Evolutionary conservation across 441 rosid genomes (phyloP), one percentile per base, ranked within the genome.

Genomic region (Euphorbia celastroides): DNA sequence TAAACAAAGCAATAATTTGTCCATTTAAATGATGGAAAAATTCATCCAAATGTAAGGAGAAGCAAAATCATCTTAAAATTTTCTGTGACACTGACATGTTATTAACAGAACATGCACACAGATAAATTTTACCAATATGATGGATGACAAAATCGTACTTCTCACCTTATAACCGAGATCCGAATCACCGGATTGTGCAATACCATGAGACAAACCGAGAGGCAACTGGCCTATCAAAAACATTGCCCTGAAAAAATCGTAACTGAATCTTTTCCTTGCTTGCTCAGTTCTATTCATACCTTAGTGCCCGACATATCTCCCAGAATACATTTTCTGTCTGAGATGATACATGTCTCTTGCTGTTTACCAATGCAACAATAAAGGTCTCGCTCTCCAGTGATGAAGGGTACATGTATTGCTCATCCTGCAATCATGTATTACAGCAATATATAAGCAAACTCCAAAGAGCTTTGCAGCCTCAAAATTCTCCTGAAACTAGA

Each of bases 251-350:
- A 3, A 34, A 9, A 9, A 9, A 34, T 34, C 38, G 9, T 34
- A 34, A 34, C 38, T 34, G 38, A 34, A 34, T 34, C 38, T 34
- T 34, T 4, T 34, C 4, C 5, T 44, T 9, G 8, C 22, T 31
- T 28, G 28, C 5, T 5, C 19, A 28, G 8, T 6, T 8, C 70
- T 70, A 80, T 16, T 76, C 83, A 31, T 67, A 72, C 77, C 84
- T 88, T 71, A 81, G 79, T 10, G 96, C 92, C n/a, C 88, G 77
- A 11, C 94, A 84, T 67, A 90, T 88, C 83, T 93, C 97, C 96
- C 96, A 88, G 46, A 79, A 62, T 69, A 76, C 75, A 12, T 61
- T 74, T 38, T 78, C 74, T 19, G 57, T 64, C 50, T 78, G 81
- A 28, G 14, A 41, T 38, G 64, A 36, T 31, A 51, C 75, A 28